These are phyloP conservation scores for Jaminaea rosea DNA, from an alignment of 1,284 basidiomycete genomes.

Conservation along the genomic window DNA sequence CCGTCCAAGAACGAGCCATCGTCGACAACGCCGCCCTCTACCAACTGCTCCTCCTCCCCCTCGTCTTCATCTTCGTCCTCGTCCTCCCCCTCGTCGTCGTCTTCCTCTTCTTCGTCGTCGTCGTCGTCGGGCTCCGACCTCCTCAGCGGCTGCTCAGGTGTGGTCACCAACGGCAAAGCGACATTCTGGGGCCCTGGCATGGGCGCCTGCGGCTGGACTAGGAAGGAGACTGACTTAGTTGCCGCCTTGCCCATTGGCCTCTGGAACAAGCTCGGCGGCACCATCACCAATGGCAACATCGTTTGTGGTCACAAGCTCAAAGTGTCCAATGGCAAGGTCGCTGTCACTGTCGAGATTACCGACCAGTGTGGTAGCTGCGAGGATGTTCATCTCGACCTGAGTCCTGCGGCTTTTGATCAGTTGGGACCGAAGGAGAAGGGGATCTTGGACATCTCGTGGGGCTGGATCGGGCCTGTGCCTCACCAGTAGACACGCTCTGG, in stretches of 20 bases:
- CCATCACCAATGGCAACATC: slow-evolving; percentile 24
- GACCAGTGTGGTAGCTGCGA: slow-evolving; percentile 35
- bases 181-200: slow-evolving; percentile 36
- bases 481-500: not conserved
- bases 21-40: not conserved
- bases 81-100: slow-evolving; percentile 1
- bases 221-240: slow-evolving; percentile 31
- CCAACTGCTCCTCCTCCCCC: slow-evolving; percentile 1
- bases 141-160: slow-evolving; percentile 43
- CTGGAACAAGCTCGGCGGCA: slow-evolving; percentile 22
- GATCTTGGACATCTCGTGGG: slow-evolving; percentile 26
- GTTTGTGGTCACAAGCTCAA: slow-evolving; percentile 38
- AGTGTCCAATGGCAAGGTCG: slow-evolving; percentile 31
- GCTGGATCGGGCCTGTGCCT: slow-evolving; percentile 19
- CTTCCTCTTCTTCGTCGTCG: slow-evolving; percentile 19
- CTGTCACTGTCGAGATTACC: slow-evolving; percentile 26
- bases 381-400: slow-evolving; percentile 30
- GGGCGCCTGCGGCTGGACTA: slow-evolving; percentile 35
- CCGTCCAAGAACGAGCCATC: not conserved
- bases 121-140: slow-evolving; percentile 42
- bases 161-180: slow-evolving; percentile 41
- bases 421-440: slow-evolving; percentile 21
- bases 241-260: slow-evolving; percentile 30
- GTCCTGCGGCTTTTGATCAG: slow-evolving; percentile 22
- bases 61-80: slow-evolving; percentile 7